Percentiles rank a stretch among this genome's conserved stretches.
phyloP scores from a whole-genome alignment of 176 grass and related monocot species.

The Triticum timopheevii region DNA sequence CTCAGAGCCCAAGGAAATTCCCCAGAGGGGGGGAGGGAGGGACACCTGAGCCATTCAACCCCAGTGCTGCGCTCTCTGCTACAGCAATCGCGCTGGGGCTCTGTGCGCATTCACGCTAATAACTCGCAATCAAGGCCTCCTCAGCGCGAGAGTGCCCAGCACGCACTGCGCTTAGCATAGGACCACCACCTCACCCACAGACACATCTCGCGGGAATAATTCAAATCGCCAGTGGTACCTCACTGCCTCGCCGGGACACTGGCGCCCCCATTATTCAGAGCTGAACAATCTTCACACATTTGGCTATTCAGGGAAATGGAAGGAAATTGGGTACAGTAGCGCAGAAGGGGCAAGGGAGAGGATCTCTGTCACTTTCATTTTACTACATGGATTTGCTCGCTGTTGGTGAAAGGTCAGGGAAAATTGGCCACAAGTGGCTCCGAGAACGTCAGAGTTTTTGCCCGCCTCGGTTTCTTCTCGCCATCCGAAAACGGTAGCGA shows the following conservation, averaged over 20 bases:
- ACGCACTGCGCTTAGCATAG: background rate
- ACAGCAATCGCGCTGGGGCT: background rate
- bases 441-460: background rate
- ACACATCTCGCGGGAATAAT: constrained; percentile 11
- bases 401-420: constrained; percentile 3
- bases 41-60: background rate
- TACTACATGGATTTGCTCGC: background rate
- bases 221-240: background rate
- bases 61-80: background rate
- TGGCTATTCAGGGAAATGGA: background rate
- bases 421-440: background rate
- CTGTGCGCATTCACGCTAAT: background rate
- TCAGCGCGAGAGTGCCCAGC: background rate
- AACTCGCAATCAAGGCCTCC: background rate
- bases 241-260: background rate
- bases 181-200: background rate
- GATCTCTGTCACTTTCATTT: background rate
- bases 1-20: constrained; percentile 4
- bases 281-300: background rate
- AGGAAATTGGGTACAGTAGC: background rate
- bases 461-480: background rate
- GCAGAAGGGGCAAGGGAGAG: background rate
- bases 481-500: background rate
- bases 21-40: background rate
- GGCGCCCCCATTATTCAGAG: constrained; percentile 11